Evolutionary conservation across 176 grass and related monocot genomes (phyloP), one percentile per base, ranked within the genome.

Genomic region (Coix lacrymajobi): DNA sequence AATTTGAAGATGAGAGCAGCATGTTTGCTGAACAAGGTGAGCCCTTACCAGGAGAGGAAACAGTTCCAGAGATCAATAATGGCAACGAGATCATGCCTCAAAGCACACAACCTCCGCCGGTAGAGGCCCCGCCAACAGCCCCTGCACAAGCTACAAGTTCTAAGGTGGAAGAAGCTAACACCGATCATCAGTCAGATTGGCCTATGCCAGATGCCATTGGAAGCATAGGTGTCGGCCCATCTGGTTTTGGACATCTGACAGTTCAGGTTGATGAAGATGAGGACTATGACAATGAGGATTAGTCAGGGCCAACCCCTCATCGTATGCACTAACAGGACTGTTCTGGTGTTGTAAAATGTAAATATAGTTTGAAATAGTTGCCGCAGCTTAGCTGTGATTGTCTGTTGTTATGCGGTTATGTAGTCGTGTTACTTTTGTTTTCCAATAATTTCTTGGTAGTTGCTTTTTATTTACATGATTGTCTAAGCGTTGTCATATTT

Each of bases 211-310:
- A 88, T 87, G 87, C 83, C 44, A 84, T 83, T 13, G 79, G 66
- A 60, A 87, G 75, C 88, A 84, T 95, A 11, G 89, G 86, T 77
- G 82, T 63, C 8, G 97, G 94, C 28, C 96, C 89, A 46, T 90
- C 96, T n/a, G 81, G 93, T 41, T 85, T 93, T 78, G 89, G 90
- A 78, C 91, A 87, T 77, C 66, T 94, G 65, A 92, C 89, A 1
- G 94, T 99, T 89, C 91, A 92, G 71, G 92, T 99, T 83, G 96
- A 99, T 33, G 91, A 99, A 83, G 93, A 96, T 8, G 96, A 99
- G 61, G 96, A 99, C 82, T 99, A 99, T 1, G 96, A 99, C 66
- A 96, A 99, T 2, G 96, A 99, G 90, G 96, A 99, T 90, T 99
- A 99, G 89, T 34, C 79, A 28, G 30, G 15, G 46, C n/a, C 75